Evolutionary conservation across 2,329 filamentous ascomycete genomes (phyloP), one percentile per base, ranked within the genome.

Genomic region (Exophiala xenobiotica): DNA sequence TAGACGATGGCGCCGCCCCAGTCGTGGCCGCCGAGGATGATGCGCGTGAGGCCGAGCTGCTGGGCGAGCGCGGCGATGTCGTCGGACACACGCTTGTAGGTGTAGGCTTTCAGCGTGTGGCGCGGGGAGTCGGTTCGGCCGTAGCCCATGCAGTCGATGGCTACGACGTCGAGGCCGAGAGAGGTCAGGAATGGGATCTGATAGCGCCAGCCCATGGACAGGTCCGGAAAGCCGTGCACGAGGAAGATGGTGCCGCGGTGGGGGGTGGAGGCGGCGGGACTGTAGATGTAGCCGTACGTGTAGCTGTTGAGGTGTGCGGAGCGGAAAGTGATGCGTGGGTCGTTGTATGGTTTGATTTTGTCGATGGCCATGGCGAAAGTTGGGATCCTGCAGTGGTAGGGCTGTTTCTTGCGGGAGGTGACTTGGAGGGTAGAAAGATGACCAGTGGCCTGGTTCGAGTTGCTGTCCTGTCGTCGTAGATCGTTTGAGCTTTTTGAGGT

Each of bases 1-100:
- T 88, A 95, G 47, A 86, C 85, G 22, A 91, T 75, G 2, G 78
- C 77, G 62, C 88, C 90, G 67, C 92, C 92, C 81, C 92, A 96
- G 71, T 97, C 92, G 72, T 96, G 92, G 6, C 90, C 92, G 42
- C 90, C 90, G 11, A 96, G 78, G 50, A 96, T 85, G 64, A 96
- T 86, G 41, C 68, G 74, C 37, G 66, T 73, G 46, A 75, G 72
- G 3, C 74, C 72, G 3, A 85, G 68, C 29, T 85, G 78, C 53
- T 72, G 73, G 5, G 86, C 82, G 19, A 97, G 77, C 55, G 82
- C 83, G 18, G 82, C 85, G 59, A 97, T 79, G 64, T 96, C 90
- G 48, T 84, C 81, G 14, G 86, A 78, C 53, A 87, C 81, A 57
- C 78, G 81, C 73, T 90, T 93, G 66, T 83, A 75, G 19, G 81